Evolutionary conservation across 345 rosid species (phyloP).

Genomic region (Citrus medica): DNA sequence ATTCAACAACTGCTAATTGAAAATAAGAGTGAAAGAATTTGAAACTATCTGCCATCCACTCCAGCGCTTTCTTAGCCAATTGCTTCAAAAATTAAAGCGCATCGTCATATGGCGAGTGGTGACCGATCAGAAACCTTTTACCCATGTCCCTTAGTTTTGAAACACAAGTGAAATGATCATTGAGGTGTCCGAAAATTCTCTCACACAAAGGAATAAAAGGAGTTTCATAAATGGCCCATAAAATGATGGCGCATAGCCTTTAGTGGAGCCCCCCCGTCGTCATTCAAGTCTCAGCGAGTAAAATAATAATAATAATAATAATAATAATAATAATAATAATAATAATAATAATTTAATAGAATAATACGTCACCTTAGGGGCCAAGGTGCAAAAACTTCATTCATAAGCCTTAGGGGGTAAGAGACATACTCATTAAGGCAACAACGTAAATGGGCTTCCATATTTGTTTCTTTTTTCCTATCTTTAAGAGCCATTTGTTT

Average conservation of each 20-base stretch:
- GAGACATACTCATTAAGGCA: slow-evolving; percentile 35
- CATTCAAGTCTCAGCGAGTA: neutral
- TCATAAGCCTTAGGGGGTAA: slow-evolving; percentile 21
- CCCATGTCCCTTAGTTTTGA: slow-evolving; percentile 1
- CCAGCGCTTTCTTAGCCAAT: slow-evolving; percentile 13
- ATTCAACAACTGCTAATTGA: slow-evolving; percentile 4
- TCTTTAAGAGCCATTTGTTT: slow-evolving; percentile 18
- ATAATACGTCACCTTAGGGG: slow-evolving; percentile 1
- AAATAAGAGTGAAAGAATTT: slow-evolving; percentile 22
- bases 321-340: neutral
- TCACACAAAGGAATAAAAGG: slow-evolving; percentile 3
- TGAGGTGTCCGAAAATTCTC: slow-evolving; percentile 17
- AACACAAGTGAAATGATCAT: slow-evolving; percentile 10
- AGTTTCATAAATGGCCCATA: slow-evolving; percentile 6
- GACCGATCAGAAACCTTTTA: neutral
- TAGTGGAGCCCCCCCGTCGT: slow-evolving; percentile 20
- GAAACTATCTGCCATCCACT: slow-evolving; percentile 8
- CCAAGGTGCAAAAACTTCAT: slow-evolving; percentile 18
- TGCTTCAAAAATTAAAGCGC: neutral
- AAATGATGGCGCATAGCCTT: slow-evolving; percentile 1
- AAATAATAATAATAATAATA: neutral
- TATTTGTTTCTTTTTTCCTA: neutral
- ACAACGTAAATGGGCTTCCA: slow-evolving; percentile 15
- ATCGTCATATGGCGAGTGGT: too few relatives aligned
- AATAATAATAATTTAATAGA: neutral